A percentile compares a stretch with the other conserved stretches of the same genome.
phyloP scores from a whole-genome alignment of 257 asterid species.

The Ophiorrhiza pumila region DNA sequence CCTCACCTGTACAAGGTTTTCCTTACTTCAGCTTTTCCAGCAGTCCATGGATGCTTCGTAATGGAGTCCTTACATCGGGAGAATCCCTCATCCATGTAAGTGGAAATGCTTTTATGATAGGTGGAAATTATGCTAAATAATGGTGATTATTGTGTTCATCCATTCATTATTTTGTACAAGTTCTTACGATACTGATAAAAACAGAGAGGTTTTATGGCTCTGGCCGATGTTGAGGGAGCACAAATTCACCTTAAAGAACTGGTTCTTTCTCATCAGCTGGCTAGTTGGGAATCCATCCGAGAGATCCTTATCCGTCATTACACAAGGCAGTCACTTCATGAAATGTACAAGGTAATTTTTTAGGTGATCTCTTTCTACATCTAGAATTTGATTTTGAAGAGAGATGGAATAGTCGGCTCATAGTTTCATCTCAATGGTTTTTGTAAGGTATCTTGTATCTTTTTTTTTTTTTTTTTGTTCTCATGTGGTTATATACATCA shows the following conservation, averaged over 20 bases:
- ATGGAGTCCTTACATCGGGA: conserved; percentile 84
- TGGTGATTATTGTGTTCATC: conserved; percentile 1
- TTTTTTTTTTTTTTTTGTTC: background rate
- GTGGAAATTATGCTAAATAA: background rate
- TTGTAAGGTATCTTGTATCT: background rate
- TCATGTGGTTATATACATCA: background rate
- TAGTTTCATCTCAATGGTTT: background rate
- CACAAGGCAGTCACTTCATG: conserved; percentile 84
- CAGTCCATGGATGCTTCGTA: conserved; percentile 91
- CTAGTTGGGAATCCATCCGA: conserved; percentile 93
- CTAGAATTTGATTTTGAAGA: background rate
- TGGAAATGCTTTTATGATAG: conserved; percentile 14
- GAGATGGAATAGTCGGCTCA: background rate
- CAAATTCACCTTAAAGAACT: conserved; percentile 79
- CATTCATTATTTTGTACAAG: background rate
- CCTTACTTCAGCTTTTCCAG: conserved; percentile 77
- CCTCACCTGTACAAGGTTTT: conserved; percentile 17
- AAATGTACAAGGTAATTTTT: conserved; percentile 83
- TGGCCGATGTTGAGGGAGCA: conserved; percentile 99
- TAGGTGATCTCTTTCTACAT: background rate
- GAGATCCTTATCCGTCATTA: conserved; percentile 84
- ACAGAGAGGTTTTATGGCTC: conserved; percentile 97
- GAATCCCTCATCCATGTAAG: conserved; percentile 94
- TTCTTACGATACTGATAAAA: conserved; percentile 4
- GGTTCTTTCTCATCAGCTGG: conserved; percentile 81